Conservation (phyloP, 805 yeast species). For the Yarrowia hollandica region DNA sequence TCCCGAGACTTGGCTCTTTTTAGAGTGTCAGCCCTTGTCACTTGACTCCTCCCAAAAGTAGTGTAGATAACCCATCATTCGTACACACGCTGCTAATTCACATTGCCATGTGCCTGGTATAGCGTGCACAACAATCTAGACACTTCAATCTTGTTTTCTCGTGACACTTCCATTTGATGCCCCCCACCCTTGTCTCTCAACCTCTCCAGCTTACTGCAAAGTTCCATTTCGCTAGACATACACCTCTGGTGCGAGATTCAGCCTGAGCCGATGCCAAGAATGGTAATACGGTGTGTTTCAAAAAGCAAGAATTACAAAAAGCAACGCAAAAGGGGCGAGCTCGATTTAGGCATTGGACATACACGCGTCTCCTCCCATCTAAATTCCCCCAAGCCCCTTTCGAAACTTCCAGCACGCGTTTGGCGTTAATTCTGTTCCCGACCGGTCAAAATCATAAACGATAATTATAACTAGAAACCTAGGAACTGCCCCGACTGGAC, state of each 20-base stretch:
- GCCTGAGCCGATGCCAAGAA: slow-evolving; percentile 5
- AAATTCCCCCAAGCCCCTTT: slow-evolving; percentile 11
- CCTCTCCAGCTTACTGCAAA: neutral
- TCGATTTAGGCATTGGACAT: neutral
- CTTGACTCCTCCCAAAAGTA: slow-evolving; percentile 9
- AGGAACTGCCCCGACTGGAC: no score
- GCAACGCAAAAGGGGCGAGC: neutral
- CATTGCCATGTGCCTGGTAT: neutral
- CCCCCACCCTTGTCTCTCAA: neutral
- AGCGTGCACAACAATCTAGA: no score
- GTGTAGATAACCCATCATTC: neutral
- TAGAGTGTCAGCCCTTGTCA: slow-evolving; percentile 9
- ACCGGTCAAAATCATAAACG: neutral
- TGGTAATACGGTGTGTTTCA: neutral
- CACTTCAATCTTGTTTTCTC: no score
- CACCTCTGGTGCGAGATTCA: slow-evolving; percentile 23
- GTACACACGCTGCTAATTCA: neutral
- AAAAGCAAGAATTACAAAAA: neutral
- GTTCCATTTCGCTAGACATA: slow-evolving; percentile 21
- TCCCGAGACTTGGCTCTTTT: slow-evolving; percentile 22
- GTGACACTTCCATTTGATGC: neutral
- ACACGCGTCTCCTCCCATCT: slow-evolving; percentile 8
- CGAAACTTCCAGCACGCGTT: slow-evolving; percentile 5
- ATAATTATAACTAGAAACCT: no score
- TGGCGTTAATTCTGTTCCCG: slow-evolving; percentile 14